Evolutionary conservation across 106 monocot species (phyloP).

Genomic region (Posidonia australis): DNA sequence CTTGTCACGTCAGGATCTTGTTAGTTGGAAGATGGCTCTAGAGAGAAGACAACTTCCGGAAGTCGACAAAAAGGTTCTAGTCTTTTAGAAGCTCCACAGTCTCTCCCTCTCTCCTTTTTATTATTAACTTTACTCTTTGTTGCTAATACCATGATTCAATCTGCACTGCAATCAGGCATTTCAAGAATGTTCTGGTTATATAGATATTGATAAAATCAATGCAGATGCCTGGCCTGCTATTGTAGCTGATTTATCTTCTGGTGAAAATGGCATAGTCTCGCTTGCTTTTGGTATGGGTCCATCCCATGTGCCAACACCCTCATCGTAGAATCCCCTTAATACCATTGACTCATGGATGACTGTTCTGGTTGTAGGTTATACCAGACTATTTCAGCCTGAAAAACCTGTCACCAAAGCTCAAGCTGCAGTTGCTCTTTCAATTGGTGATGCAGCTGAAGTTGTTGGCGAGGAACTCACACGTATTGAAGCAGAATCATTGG

Average conservation of each 20-base stretch:
- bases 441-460: conserved; percentile 70
- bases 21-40: conserved; percentile 95
- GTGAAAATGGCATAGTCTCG: conserved; percentile 81
- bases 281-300: conserved; percentile 80
- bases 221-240: conserved; percentile 90
- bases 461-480: conserved; percentile 88
- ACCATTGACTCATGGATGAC: not conserved
- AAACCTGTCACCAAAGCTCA: conserved; percentile 97
- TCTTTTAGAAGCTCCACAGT: not conserved
- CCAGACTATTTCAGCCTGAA: conserved; percentile 84
- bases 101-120: not conserved
- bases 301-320: not conserved
- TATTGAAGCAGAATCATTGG: conserved; percentile 85
- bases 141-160: not conserved
- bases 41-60: conserved; percentile 66
- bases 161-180: conserved; percentile 33
- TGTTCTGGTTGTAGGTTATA: conserved; percentile 49
- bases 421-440: conserved; percentile 84
- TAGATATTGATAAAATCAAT: conserved; percentile 85
- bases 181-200: conserved; percentile 63
- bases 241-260: conserved; percentile 67
- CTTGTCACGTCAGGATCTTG: conserved; percentile 94
- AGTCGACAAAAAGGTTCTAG: conserved; percentile 89
- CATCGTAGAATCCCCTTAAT: not conserved
- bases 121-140: not conserved